phyloP scores from a whole-genome alignment of 257 asterid species.

The Striga asiatica region DNA sequence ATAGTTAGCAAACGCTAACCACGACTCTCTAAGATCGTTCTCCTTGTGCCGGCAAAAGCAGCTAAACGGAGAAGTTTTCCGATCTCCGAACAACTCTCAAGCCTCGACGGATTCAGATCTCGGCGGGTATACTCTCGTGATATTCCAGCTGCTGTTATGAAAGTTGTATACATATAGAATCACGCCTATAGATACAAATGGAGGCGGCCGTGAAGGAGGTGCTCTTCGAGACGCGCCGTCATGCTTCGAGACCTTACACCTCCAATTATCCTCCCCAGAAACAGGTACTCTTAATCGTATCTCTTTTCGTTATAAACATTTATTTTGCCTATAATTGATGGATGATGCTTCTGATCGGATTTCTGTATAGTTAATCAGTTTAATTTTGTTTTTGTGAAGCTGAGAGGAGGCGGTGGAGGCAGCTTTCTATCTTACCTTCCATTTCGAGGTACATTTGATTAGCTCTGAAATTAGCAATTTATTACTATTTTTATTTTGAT shows the following conservation, averaged over 20 bases:
- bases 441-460: conserved; percentile 50
- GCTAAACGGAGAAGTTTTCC: not conserved
- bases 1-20: not conserved
- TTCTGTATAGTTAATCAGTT: conserved; percentile 14
- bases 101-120: conserved; percentile 28
- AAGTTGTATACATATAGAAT: not conserved
- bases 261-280: conserved; percentile 75
- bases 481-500: not conserved
- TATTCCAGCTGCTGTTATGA: conserved; percentile 14
- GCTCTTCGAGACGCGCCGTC: conserved; percentile 63
- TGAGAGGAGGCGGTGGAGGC: conserved; percentile 37
- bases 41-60: conserved; percentile 9
- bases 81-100: conserved; percentile 15
- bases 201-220: conserved; percentile 34
- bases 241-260: conserved; percentile 60
- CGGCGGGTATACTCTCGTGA: conserved; percentile 9
- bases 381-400: conserved; percentile 30
- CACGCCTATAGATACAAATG: conserved; percentile 22
- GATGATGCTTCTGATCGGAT: not conserved
- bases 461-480: not conserved
- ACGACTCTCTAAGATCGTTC: conserved; percentile 9
- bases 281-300: conserved; percentile 32
- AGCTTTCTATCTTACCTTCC: conserved; percentile 54
- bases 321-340: not conserved
- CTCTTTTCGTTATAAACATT: too few relatives aligned